Conservation (phyloP, 2,329 filamentous ascomycete genomes). For the Meredithiella fracta region DNA sequence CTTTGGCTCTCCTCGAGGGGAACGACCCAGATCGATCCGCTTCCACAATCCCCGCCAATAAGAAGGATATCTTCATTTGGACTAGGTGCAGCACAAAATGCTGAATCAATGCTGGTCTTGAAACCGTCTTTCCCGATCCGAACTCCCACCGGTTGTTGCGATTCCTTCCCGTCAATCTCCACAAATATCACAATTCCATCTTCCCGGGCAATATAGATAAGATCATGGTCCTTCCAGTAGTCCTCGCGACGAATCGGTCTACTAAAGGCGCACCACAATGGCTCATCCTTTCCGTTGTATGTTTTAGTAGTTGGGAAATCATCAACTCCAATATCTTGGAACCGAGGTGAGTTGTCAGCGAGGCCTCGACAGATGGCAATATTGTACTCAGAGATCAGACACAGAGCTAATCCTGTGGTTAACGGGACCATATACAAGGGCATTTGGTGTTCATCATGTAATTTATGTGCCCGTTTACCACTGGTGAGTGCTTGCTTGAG, state of each 20-base stretch:
- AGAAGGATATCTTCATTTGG: slow-evolving; percentile 56
- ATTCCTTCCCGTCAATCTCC: slow-evolving; percentile 43
- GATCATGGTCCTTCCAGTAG: slow-evolving; percentile 51
- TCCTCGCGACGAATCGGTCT: slow-evolving; percentile 51
- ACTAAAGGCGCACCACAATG: slow-evolving; percentile 74
- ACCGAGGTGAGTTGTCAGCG: slow-evolving; percentile 34
- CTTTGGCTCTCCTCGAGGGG: slow-evolving; percentile 35
- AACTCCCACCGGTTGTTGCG: slow-evolving; percentile 19
- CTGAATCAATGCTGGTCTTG: slow-evolving; percentile 55
- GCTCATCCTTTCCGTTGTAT: slow-evolving; percentile 31
- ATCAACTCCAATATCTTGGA: slow-evolving; percentile 28
- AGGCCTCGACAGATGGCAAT: slow-evolving; percentile 41
- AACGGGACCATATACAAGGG: slow-evolving; percentile 58
- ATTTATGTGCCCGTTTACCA: slow-evolving; percentile 17
- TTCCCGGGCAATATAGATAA: slow-evolving; percentile 73
- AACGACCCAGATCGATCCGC: slow-evolving; percentile 59
- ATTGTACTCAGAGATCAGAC: slow-evolving; percentile 45
- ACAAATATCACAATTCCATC: slow-evolving; percentile 66
- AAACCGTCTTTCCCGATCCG: slow-evolving; percentile 18
- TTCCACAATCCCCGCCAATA: slow-evolving; percentile 60
- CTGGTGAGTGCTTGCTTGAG: slow-evolving; percentile 33
- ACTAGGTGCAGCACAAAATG: slow-evolving; percentile 57
- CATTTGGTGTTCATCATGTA: slow-evolving; percentile 28
- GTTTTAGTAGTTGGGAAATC: slow-evolving; percentile 27
- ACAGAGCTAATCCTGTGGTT: slow-evolving; percentile 52